Evolutionary conservation across 768 basidiomycete species (phyloP).

Genomic region (Naganishia antarctica): DNA sequence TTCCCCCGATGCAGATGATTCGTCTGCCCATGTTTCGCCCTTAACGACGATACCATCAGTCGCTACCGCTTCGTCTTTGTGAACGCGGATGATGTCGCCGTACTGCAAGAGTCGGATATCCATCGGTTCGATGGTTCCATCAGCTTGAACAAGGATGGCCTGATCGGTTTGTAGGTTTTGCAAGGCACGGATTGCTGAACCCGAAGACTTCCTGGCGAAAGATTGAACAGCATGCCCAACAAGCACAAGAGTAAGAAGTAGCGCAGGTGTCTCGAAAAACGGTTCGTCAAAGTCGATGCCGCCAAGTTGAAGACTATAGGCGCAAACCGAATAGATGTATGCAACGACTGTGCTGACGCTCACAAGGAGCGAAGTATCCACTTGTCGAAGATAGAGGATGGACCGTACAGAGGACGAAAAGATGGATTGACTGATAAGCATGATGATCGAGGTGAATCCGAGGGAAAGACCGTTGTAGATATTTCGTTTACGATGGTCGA

Average conservation of each 20-base stretch:
- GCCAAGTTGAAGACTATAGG: neutral
- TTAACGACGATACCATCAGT: conserved; percentile 2
- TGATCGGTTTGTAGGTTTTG: neutral
- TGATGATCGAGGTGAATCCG: neutral
- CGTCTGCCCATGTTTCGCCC: neutral
- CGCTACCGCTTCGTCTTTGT: neutral
- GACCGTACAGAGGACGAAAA: neutral
- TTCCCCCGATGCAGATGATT: neutral
- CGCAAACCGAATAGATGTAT: neutral
- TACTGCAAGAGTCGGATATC: neutral
- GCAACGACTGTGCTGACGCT: neutral
- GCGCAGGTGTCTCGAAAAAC: conserved; percentile 6
- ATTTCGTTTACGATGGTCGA: neutral
- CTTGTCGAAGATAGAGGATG: neutral
- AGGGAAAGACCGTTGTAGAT: conserved; percentile 1
- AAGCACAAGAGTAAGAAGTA: conserved; percentile 9
- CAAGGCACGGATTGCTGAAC: neutral
- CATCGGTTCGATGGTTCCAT: neutral
- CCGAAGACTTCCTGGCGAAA: neutral
- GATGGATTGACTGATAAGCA: neutral
- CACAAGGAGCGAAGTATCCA: neutral
- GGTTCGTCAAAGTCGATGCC: conserved; percentile 7
- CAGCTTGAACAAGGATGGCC: neutral
- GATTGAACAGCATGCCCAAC: neutral
- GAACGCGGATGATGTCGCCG: conserved; percentile 3